Base-by-base conservation (phyloP, 140 eudicot genomes). In the Anethum foeniculum region DNA sequence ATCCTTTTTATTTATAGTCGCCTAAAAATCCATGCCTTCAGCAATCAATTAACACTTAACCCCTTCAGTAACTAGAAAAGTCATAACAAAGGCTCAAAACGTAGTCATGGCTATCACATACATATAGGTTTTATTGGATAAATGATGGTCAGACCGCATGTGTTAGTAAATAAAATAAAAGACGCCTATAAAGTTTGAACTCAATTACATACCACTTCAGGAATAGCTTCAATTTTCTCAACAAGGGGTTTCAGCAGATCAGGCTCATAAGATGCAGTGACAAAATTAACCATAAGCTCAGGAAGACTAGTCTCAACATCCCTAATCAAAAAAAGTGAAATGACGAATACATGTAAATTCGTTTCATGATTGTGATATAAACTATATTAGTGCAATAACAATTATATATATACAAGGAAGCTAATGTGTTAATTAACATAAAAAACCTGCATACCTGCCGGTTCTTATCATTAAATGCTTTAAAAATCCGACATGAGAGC, bases 281-380 rank as follows among this genome's bases (percentile, higher is more conserved):
- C 98, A 79, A 94, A 92, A 86, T 94, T 94, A 71, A 94, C 94
- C 98, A 94, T 94, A 67, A 94, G 87, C 83, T 90, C 97, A 41
- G 95, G 91, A 52, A 67, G 84, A 78, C 85, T 87, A 48, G 90
- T 94, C 77, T 90, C 89, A 32, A 84, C 86, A 82, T 89, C 88
- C 80, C 98, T 94, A 86, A 71, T 83, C 75, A 83, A n/a, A 75
- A 47, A 8, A 28, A 32, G 16, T 3, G 9, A 1, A 10, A 71
- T 34, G 44, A 2, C 5, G 11, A 47, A 71, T 30, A 18, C 47
- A 71, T 36, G 12, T 1, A 67, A 67, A 28, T 11, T 23, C 11
- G 74, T 14, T 28, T 30, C 11, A 68, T 30, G n/a, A 68, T 14
- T 65, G 2, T 65, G 39, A 25, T 71, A 73, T 71, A 58, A 51